Evolutionary conservation across 768 basidiomycete species (phyloP).

Genomic region (Chalciporus chontae): DNA sequence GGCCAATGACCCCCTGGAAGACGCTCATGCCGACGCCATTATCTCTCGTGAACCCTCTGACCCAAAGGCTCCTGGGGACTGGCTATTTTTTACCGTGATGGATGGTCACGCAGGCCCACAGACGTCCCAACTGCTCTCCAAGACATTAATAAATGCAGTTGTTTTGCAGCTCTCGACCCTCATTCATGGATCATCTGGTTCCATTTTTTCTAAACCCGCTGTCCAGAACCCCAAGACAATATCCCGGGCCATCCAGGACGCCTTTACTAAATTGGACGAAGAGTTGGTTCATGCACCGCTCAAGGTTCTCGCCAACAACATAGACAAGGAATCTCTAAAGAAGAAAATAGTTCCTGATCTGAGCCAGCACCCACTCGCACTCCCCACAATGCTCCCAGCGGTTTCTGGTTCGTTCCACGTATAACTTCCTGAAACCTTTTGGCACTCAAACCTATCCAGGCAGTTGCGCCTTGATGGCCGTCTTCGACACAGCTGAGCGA

Average conservation of each 20-base stretch:
- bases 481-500: slow-evolving; percentile 79
- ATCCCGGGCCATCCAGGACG: slow-evolving; percentile 64
- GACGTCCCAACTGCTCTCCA: slow-evolving; percentile 81
- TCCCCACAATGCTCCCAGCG: slow-evolving; percentile 77
- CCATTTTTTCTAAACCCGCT: slow-evolving; percentile 35
- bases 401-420: slow-evolving; percentile 56
- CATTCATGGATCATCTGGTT: slow-evolving; percentile 32
- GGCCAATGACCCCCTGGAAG: slow-evolving; percentile 91
- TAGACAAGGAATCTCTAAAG: slow-evolving; percentile 49
- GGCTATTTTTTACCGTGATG: slow-evolving; percentile 85
- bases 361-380: slow-evolving; percentile 65
- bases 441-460: slow-evolving; percentile 41
- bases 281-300: slow-evolving; percentile 80
- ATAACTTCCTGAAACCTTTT: slow-evolving; percentile 1
- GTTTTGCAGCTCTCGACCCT: slow-evolving; percentile 68
- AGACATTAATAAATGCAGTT: slow-evolving; percentile 80
- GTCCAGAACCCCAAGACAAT: slow-evolving; percentile 50
- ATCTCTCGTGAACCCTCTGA: slow-evolving; percentile 61
- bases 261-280: slow-evolving; percentile 81
- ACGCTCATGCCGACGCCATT: slow-evolving; percentile 72
- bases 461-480: slow-evolving; percentile 85
- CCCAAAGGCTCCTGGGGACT: slow-evolving; percentile 59
- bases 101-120: slow-evolving; percentile 86
- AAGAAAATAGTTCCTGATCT: slow-evolving; percentile 58
- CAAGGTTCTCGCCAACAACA: slow-evolving; percentile 57